Evolutionary conservation across 73 alveolate genomes (phyloP), one percentile per base, ranked within the genome.

Genomic region (Uronychia binucleata): DNA sequence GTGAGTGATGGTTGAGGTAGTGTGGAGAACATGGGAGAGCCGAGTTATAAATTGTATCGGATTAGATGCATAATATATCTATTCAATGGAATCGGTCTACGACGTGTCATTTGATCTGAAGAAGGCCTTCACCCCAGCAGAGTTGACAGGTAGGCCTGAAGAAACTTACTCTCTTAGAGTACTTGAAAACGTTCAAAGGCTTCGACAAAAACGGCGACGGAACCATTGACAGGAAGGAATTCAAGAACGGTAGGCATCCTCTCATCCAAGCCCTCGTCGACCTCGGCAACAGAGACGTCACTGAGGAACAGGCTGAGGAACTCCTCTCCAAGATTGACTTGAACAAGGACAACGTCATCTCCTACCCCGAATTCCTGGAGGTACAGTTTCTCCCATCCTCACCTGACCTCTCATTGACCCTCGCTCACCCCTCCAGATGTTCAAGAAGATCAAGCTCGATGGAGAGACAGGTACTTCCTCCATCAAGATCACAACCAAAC

Each of bases 271-370:
- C 79, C 8, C 59, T 88, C 31, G 30, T 81, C 34, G 83, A 82
- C 34, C 85, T 88, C 0, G 91, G 94, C 1, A 77, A 77, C 77
- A 88, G 91, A 77, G 94, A 88, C 58, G 67, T 77, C 35, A 83
- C 85, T 1, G 94, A 82, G 26, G 83, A 83, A 13, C 74, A 82
- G 59, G 80, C 77, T 26, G 33, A 79, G 0, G 88, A 83, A 25
- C 57, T 88, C 80, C 85, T 88, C 31, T 34, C 33, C 25, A 25
- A 77, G 46, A 86, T 88, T 0, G 94, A 88, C 60, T 79, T 74
- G 57, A 78, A 88, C 77, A 60, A 79, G 29, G 94, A 88, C 81
- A 77, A 76, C 67, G 81, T 33, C 14, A 87, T 88, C 79, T 77
- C 82, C n/a, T 83, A 82, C 75, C 26, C 33, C 31, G 95, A 89